Evolutionary conservation across 768 basidiomycete genomes (phyloP), one percentile per base, ranked within the genome.

Genomic region (Boletus edulis): DNA sequence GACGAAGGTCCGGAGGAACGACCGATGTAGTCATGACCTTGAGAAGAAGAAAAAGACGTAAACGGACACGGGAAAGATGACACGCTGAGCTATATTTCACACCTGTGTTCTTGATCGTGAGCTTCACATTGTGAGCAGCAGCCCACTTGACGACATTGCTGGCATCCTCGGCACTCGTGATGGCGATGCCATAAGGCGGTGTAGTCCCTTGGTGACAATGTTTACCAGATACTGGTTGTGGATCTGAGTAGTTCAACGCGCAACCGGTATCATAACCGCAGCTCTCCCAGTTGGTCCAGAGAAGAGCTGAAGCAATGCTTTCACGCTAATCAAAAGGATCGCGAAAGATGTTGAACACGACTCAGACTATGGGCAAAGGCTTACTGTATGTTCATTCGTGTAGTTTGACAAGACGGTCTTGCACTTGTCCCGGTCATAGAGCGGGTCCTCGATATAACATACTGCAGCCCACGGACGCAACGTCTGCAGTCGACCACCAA

Each of bases 101-200:
- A 64, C 62, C 62, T 0, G 63, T 64, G 47, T 57, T 64, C 54
- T 64, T 64, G 12, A 64, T 49, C 1, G 63, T 62, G 10, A 65
- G 35, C 13, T 58, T 64, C 1, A 64, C 44, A 2, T 48, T 38
- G 40, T 64, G 55, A 0, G 39, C n/a, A 3, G 51, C 46, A 5
- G 63, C 63, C 62, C 63, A 64, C 6, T 52, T 49, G 20, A 64
- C 49, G 29, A 64, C 4, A 14, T 40, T 18, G 22, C 62, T 65
- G 5, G 63, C 62, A 6, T 61, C 63, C 37, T 55, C 47, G 17
- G 63, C 60, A 35, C 32, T 53, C 8, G 43, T 44, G 42, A 64
- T 58, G 5, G 54, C 49, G 3, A 61, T n/a, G 11, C 62, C 52
- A 41, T 64, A 64, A 0, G 63, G 54, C 2, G 63, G 63, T 4